Evolutionary conservation across 2,329 filamentous ascomycete genomes (phyloP).

Genomic region (Geosmithia flava): DNA sequence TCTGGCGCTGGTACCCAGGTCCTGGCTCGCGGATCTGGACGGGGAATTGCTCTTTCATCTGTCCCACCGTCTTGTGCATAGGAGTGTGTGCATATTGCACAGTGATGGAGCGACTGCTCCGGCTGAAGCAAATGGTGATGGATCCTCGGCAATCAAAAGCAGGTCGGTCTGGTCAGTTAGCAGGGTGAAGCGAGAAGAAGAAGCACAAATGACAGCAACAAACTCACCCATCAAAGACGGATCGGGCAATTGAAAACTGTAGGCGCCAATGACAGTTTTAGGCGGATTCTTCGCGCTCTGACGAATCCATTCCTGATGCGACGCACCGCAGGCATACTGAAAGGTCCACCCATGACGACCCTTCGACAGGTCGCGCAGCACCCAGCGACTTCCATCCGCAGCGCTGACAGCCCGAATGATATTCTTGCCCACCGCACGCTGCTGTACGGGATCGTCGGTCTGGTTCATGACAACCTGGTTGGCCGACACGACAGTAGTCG

Average conservation of each 20-base stretch:
- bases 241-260: conserved; percentile 34
- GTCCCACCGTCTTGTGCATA: conserved; percentile 41
- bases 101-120: conserved; percentile 30
- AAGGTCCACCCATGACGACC: conserved; percentile 38
- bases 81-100: conserved; percentile 44
- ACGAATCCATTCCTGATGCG: conserved; percentile 35
- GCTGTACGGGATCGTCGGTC: conserved; percentile 30
- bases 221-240: conserved; percentile 28
- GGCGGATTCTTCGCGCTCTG: conserved; percentile 27
- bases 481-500: conserved; percentile 25
- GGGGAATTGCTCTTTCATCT: conserved; percentile 34
- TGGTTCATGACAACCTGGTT: conserved; percentile 36
- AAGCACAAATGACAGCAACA: not conserved
- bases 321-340: conserved; percentile 40
- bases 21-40: conserved; percentile 20
- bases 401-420: conserved; percentile 29
- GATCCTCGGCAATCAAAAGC: conserved; percentile 47
- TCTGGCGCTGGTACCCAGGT: conserved; percentile 11
- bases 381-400: conserved; percentile 37
- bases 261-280: conserved; percentile 32
- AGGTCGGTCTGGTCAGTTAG: conserved; percentile 29
- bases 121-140: conserved; percentile 35
- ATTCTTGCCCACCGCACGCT: conserved; percentile 34
- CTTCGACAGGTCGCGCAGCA: conserved; percentile 28
- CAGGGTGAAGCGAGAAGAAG: conserved; percentile 4